A percentile compares a stretch with the other conserved stretches of the same genome.
phyloP scores from a whole-genome alignment of 1,284 basidiomycete genomes.

The Cutaneotrichosporon sp. region DNA sequence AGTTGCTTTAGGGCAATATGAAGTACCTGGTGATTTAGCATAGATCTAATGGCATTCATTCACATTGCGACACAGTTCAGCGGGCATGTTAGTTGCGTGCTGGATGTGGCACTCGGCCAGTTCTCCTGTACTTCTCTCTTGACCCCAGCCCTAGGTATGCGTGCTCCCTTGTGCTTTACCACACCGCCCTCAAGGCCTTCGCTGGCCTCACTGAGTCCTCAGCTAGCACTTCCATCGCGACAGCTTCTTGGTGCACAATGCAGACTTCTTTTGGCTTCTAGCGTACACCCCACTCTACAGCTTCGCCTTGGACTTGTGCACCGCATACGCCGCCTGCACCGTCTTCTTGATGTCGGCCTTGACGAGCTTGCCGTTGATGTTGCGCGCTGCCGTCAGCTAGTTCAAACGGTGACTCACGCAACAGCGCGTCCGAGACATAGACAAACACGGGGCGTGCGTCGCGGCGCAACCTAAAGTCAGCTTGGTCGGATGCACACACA shows the following conservation, averaged over 20 bases:
- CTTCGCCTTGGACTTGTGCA: slow-evolving; percentile 18
- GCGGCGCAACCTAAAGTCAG: slow-evolving; percentile 22
- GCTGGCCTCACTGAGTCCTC: too few relatives aligned
- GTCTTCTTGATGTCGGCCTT: slow-evolving; percentile 25
- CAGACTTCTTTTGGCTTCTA: background rate
- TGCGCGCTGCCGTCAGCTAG: slow-evolving; percentile 12
- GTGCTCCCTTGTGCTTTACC: too few relatives aligned
- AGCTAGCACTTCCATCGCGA: too few relatives aligned
- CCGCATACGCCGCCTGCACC: slow-evolving; percentile 16
- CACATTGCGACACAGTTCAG: too few relatives aligned
- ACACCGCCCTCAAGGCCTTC: too few relatives aligned
- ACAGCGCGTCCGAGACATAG: slow-evolving; percentile 9
- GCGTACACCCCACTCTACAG: slow-evolving; percentile 3
- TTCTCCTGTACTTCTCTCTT: too few relatives aligned
- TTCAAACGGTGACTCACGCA: slow-evolving; percentile 13
- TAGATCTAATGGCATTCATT: too few relatives aligned
- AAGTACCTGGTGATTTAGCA: slow-evolving; percentile 42
- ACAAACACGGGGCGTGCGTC: slow-evolving; percentile 22
- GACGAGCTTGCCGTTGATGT: slow-evolving; percentile 25
- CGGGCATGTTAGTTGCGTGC: too few relatives aligned
- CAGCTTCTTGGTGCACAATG: too few relatives aligned
- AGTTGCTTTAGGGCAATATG: slow-evolving; percentile 40
- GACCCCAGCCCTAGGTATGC: too few relatives aligned
- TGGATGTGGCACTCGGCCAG: too few relatives aligned
- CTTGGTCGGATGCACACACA: too few relatives aligned